Conservation (phyloP, 768 basidiomycete species). For the Cyclocybe cylindracea region DNA sequence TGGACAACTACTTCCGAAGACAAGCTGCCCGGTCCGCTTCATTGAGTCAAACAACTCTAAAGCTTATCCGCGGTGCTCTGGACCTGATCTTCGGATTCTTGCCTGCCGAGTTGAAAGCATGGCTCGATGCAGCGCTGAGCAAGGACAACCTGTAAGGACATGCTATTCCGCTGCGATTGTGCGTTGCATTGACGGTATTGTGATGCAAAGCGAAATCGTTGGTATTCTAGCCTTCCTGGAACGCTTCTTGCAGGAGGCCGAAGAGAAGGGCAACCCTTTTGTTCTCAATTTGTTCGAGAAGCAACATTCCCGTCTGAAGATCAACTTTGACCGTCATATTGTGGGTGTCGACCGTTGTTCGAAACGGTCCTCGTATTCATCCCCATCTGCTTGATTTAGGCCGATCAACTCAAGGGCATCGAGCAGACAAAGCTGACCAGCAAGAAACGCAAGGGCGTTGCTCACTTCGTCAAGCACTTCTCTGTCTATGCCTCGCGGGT, state of each 20-base stretch:
- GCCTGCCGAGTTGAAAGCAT: constrained; percentile 76
- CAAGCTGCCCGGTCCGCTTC: constrained; percentile 79
- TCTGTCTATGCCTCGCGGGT: constrained; percentile 83
- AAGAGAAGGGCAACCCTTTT: constrained; percentile 79
- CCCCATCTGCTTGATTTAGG: constrained; percentile 40
- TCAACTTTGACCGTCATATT: constrained; percentile 75
- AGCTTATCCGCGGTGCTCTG: constrained; percentile 86
- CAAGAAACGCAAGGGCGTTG: constrained; percentile 92
- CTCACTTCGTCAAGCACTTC: constrained; percentile 91
- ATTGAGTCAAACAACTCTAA: constrained; percentile 67
- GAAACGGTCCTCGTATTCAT: constrained; percentile 3
- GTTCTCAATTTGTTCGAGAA: constrained; percentile 73
- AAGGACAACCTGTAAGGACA: constrained; percentile 71
- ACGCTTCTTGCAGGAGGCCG: constrained; percentile 71
- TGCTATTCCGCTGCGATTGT: neutral
- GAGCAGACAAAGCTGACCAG: constrained; percentile 89
- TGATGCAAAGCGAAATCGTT: constrained; percentile 68
- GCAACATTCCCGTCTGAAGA: constrained; percentile 76
- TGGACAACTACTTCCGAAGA: constrained; percentile 92
- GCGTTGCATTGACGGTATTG: constrained; percentile 2
- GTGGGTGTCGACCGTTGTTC: constrained; percentile 38
- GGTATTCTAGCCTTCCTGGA: constrained; percentile 83
- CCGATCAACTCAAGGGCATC: constrained; percentile 83
- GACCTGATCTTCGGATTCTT: constrained; percentile 96
- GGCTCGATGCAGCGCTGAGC: constrained; percentile 78